phyloP scores from a whole-genome alignment of 192 early-diverging fungal species.

The Gryganskiella cystojenkinii region DNA sequence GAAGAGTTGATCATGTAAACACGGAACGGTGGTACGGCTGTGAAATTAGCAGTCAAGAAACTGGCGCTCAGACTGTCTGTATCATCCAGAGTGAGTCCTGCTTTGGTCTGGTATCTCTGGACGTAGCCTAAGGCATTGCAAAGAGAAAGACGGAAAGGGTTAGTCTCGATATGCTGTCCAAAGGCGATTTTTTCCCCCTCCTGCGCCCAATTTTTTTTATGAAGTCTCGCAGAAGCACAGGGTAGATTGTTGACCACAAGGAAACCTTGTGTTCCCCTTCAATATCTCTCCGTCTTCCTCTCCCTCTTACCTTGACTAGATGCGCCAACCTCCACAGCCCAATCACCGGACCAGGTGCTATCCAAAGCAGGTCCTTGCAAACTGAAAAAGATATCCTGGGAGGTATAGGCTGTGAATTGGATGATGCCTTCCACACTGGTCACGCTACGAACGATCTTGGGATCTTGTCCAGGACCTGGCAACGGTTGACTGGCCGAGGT shows the following conservation, averaged over 20 bases:
- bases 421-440: slow-evolving; percentile 27
- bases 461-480: slow-evolving; percentile 46
- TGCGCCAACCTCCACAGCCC: slow-evolving; percentile 49
- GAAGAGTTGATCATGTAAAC: slow-evolving; percentile 22
- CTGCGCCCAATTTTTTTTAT: too few relatives aligned
- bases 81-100: slow-evolving; percentile 49
- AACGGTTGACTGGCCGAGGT: slow-evolving; percentile 27
- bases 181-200: too few relatives aligned
- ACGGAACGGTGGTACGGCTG: slow-evolving; percentile 35
- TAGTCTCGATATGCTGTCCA: too few relatives aligned
- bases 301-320: slow-evolving; percentile 41
- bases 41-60: slow-evolving; percentile 44
- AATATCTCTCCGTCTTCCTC: neutral
- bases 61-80: slow-evolving; percentile 50
- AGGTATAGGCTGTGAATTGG: slow-evolving; percentile 37
- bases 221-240: neutral
- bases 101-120: slow-evolving; percentile 19
- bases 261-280: neutral
- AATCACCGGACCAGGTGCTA: slow-evolving; percentile 30
- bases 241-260: neutral
- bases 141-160: neutral
- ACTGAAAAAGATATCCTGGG: slow-evolving; percentile 46
- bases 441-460: slow-evolving; percentile 8
- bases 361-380: slow-evolving; percentile 18
- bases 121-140: slow-evolving; percentile 15